phyloP scores from a whole-genome alignment of 2,329 filamentous ascomycete genomes.

The Claviceps digitariae region DNA sequence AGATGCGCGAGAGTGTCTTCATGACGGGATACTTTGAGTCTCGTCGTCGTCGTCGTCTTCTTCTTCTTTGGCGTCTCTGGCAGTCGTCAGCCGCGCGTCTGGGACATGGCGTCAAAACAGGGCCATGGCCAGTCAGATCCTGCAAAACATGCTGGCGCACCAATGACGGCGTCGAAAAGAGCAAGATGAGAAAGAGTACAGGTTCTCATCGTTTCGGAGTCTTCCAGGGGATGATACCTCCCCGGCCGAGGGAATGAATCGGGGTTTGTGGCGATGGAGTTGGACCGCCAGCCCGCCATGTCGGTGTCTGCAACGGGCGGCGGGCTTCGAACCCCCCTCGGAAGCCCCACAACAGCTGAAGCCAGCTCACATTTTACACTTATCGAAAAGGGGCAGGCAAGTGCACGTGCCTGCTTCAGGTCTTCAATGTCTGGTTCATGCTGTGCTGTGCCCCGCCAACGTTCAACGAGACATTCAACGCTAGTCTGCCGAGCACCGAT shows the following conservation, averaged over 20 bases:
- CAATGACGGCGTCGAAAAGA: background rate
- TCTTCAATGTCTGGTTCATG: too few relatives aligned
- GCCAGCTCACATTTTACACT: too few relatives aligned
- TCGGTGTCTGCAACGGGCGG: background rate
- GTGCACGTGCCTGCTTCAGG: too few relatives aligned
- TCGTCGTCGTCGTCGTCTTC: background rate
- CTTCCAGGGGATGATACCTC: background rate
- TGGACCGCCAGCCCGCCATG: background rate
- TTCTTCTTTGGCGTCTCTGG: too few relatives aligned
- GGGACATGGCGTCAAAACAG: constrained; percentile 1
- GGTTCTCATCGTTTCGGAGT: background rate
- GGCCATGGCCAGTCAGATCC: background rate
- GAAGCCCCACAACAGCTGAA: too few relatives aligned
- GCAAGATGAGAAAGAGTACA: background rate
- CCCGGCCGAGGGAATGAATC: background rate
- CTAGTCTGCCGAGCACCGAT: too few relatives aligned
- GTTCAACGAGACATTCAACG: too few relatives aligned
- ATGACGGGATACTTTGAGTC: constrained; percentile 9
- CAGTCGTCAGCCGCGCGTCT: background rate
- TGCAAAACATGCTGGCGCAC: background rate
- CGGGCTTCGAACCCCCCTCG: background rate
- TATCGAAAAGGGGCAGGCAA: too few relatives aligned
- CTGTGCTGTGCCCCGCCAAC: too few relatives aligned
- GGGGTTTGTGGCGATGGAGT: background rate
- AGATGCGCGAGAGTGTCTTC: constrained; percentile 24